Evolutionary conservation across 495 filamentous ascomycete species (phyloP).

Genomic region (Xylaria curta): DNA sequence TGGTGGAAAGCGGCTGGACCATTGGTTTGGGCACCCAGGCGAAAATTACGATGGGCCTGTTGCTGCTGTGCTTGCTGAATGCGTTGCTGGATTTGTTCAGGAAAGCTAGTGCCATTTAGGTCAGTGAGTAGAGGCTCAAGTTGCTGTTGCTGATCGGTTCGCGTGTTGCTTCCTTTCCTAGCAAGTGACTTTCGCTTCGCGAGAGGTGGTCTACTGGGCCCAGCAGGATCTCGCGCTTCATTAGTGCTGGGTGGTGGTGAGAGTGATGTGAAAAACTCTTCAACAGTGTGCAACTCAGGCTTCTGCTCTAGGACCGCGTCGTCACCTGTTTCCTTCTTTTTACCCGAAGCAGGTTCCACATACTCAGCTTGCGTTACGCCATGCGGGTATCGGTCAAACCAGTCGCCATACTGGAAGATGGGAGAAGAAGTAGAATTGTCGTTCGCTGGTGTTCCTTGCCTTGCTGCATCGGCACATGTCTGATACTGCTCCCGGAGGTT

Average conservation of each 20-base stretch:
- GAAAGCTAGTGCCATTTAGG: constrained; percentile 38
- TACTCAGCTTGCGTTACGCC: constrained; percentile 85
- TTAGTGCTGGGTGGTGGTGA: constrained; percentile 65
- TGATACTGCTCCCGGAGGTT: constrained; percentile 90
- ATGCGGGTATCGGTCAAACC: constrained; percentile 95
- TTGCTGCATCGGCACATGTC: constrained; percentile 79
- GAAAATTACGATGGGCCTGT: constrained; percentile 49
- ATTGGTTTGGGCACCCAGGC: constrained; percentile 46
- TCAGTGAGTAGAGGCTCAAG: constrained; percentile 53
- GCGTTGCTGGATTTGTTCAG: constrained; percentile 42
- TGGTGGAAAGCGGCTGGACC: constrained; percentile 49
- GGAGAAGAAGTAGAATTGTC: constrained; percentile 59
- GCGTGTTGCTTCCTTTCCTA: constrained; percentile 49
- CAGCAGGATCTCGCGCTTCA: constrained; percentile 36
- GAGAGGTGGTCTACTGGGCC: constrained; percentile 38
- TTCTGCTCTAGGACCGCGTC: constrained; percentile 85
- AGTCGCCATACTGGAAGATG: constrained; percentile 97
- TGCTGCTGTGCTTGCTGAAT: constrained; percentile 46
- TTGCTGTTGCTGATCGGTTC: constrained; percentile 43
- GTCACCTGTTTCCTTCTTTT: constrained; percentile 74
- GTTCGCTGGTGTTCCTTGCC: constrained; percentile 56
- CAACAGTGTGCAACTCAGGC: constrained; percentile 88
- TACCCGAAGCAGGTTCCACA: constrained; percentile 73
- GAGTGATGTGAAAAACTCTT: constrained; percentile 90
- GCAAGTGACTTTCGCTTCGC: constrained; percentile 54